Base-by-base conservation (phyloP, 345 rosid genomes). In the Moricandia arvensis region DNA sequence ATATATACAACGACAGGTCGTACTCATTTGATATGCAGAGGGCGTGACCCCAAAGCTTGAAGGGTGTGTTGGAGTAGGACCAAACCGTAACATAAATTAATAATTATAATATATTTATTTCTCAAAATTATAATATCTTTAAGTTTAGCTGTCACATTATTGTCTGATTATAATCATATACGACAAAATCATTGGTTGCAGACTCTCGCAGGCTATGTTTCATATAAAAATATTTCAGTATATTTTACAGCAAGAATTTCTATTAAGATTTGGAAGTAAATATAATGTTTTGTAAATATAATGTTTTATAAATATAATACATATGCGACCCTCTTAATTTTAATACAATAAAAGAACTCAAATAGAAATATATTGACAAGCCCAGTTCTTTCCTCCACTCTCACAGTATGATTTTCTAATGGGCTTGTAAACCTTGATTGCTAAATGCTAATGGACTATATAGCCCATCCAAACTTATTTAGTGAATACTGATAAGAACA, bases 141-240 rank as follows among this genome's bases (percentile, higher is more conserved):
- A 26, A 51, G 0, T 59, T 34, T 68, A 24, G 79, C 63, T 60
- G 79, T 68, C 79, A 75, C 69, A 75, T 75, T 75, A 61, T 35
- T 75, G 79, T 75, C 79, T 61, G 63, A 53, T 68, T 75, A 60
- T 68, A 68, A 68, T 75, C 47, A 75, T 75, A 62, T 69, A 62
- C 58, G 79, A 76, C 80, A 76, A 76, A 24, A 76, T 69, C 70
- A 76, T 69, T 69, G 11, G 55, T 31, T 7, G 35, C 77, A 37
- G 77, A 64, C 58, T 54, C 64, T 62, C 34, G 27, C 80, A 69
- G 65, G 4, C 65, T 2, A 38, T 26, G 58, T 51, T 61, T 51
- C 59, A 31, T 45, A n/a, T 8, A 49, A 12, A 29, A 51, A 45
- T 21, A 53, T 8, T 17, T 53, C 58, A 30, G 2, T 26, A 35